These are phyloP conservation scores for Actinomortierella wolfii DNA, from an alignment of 371 early-diverging fungal species.

Conservation along the genomic window DNA sequence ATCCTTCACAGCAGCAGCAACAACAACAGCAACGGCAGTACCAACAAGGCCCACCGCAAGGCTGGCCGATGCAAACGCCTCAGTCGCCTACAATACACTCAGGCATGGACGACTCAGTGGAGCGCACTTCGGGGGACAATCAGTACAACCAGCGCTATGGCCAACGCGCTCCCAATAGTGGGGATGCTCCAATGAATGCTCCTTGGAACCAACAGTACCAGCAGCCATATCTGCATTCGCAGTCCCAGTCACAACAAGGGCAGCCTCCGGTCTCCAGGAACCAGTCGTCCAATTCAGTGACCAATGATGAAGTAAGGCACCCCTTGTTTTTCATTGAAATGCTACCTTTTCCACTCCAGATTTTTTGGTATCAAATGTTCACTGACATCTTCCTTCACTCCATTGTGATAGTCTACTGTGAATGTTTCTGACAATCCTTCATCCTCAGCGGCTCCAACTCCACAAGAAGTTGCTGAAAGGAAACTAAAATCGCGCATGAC, in stretches of 20 bases:
- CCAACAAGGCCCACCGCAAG: slow-evolving; percentile 5
- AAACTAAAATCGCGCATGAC: slow-evolving; percentile 47
- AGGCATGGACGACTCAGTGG: no score
- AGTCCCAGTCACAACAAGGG: slow-evolving; percentile 10
- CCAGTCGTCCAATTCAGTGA: slow-evolving; percentile 26
- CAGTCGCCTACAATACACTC: no score
- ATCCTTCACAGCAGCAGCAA: slow-evolving; percentile 12
- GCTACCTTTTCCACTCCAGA: no score
- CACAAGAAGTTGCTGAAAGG: slow-evolving; percentile 42
- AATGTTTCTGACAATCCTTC: slow-evolving; percentile 4
- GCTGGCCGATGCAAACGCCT: background rate
- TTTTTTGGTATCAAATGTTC: background rate
- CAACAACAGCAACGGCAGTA: slow-evolving; percentile 11
- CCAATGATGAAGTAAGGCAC: slow-evolving; percentile 31
- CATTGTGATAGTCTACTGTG: background rate
- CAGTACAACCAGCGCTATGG: no score
- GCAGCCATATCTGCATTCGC: slow-evolving; percentile 5
- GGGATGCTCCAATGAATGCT: no score
- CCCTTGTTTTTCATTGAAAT: background rate
- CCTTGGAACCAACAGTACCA: slow-evolving; percentile 8
- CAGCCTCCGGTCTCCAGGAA: slow-evolving; percentile 18
- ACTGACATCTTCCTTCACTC: background rate
- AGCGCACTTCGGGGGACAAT: no score
- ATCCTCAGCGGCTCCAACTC: slow-evolving; percentile 10
- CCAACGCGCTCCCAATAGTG: no score